Conservation (phyloP, 768 basidiomycete genomes). For the Pisolithus orientalis region DNA sequence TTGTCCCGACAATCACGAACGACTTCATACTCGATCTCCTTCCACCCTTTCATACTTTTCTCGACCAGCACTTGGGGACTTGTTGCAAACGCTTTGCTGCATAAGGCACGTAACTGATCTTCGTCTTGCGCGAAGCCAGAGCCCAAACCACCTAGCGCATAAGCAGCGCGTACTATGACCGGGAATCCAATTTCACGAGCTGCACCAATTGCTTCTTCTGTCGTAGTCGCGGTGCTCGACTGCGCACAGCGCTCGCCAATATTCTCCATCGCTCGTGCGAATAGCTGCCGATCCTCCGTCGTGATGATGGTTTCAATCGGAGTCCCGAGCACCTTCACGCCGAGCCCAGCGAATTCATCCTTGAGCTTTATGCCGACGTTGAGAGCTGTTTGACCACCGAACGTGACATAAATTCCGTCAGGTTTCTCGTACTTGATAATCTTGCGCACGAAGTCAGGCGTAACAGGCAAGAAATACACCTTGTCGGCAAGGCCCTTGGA, state of each 20-base stretch:
- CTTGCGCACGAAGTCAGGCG: conserved; percentile 94
- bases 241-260: conserved; percentile 95
- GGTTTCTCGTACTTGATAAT: conserved; percentile 99
- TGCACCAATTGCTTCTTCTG: conserved; percentile 77
- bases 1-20: conserved; percentile 97
- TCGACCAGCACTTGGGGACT: conserved; percentile 98
- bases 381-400: conserved; percentile 96
- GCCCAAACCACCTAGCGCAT: conserved; percentile 92
- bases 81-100: conserved; percentile 93
- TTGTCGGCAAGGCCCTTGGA: conserved; percentile 98
- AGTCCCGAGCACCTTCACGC: conserved; percentile 91
- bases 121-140: conserved; percentile 96
- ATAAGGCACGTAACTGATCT: conserved; percentile 79
- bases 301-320: conserved; percentile 96
- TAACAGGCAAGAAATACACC: conserved; percentile 98
- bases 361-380: conserved; percentile 97
- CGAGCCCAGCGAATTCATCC: conserved; percentile 88
- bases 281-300: conserved; percentile 94
- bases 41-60: conserved; percentile 99
- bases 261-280: conserved; percentile 89
- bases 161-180: conserved; percentile 94
- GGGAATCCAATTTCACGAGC: conserved; percentile 87
- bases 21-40: conserved; percentile 99
- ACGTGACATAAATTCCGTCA: conserved; percentile 98
- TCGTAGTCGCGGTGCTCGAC: conserved; percentile 80